phyloP scores from a whole-genome alignment of 75 land plant species.

The Pseudotsuga menziesii region DNA sequence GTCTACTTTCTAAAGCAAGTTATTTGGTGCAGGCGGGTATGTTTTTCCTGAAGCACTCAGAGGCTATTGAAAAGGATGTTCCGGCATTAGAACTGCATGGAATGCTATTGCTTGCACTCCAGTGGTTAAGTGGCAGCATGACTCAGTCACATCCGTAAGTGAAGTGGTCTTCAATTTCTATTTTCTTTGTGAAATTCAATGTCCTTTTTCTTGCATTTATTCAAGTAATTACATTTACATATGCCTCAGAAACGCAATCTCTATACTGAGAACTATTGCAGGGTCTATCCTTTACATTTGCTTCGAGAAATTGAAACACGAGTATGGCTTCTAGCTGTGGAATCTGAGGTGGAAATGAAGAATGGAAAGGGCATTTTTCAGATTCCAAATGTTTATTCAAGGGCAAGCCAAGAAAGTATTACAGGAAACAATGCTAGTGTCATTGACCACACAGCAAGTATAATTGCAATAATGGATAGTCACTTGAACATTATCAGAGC shows the following conservation, averaged over 20 bases:
- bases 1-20: constrained; percentile 3
- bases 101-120: constrained; percentile 78
- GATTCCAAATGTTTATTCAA: constrained; percentile 6
- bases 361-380: constrained; percentile 32
- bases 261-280: constrained; percentile 20
- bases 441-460: constrained; percentile 73
- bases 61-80: constrained; percentile 79
- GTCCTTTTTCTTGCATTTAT: not conserved
- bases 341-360: constrained; percentile 69
- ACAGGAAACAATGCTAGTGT: constrained; percentile 40
- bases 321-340: constrained; percentile 97
- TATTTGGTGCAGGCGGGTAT: constrained; percentile 70
- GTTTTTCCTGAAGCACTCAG: constrained; percentile 96
- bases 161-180: not conserved
- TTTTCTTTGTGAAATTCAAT: not conserved
- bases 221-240: constrained; percentile 5
- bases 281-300: constrained; percentile 89
- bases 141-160: constrained; percentile 78
- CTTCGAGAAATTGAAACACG: constrained; percentile 96
- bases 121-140: constrained; percentile 95
- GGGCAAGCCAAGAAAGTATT: constrained; percentile 19
- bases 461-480: constrained; percentile 78
- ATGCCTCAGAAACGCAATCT: not conserved
- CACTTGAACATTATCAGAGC: constrained; percentile 57
- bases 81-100: constrained; percentile 86